These are phyloP conservation scores for Yamadazyma diddensiae DNA, from an alignment of 1,139 yeast genomes.

Conservation along the genomic window DNA sequence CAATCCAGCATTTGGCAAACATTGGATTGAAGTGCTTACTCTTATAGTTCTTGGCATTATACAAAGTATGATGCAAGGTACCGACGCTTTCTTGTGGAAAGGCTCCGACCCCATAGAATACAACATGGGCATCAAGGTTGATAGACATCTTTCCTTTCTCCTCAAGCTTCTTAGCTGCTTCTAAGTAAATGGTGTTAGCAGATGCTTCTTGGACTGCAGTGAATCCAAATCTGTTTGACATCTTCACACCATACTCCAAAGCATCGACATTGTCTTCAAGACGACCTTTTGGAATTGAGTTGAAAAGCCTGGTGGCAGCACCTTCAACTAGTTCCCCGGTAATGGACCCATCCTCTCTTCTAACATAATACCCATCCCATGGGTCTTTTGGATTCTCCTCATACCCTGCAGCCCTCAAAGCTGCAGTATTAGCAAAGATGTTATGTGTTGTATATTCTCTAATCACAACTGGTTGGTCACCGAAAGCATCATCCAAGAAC, in stretches of 20 bases:
- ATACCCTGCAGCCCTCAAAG: slow-evolving; percentile 22
- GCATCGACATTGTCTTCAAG: slow-evolving; percentile 18
- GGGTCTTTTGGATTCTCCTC: slow-evolving; percentile 21
- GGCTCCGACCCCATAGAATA: slow-evolving; percentile 21
- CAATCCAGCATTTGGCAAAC: slow-evolving; percentile 20
- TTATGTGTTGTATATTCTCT: slow-evolving; percentile 22
- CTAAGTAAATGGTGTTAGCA: slow-evolving; percentile 19
- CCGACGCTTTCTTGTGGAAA: slow-evolving; percentile 20
- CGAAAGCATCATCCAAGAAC: slow-evolving; percentile 21
- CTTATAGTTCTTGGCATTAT: slow-evolving; percentile 18
- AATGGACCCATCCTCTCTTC: slow-evolving; percentile 21
- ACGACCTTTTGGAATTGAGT: slow-evolving; percentile 17
- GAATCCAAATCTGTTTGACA: slow-evolving; percentile 21
- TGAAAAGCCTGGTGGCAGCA: slow-evolving; percentile 20
- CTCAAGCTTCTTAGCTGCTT: slow-evolving; percentile 18
- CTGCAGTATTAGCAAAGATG: slow-evolving; percentile 22
- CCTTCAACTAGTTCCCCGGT: slow-evolving; percentile 23
- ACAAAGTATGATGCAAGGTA: slow-evolving; percentile 18
- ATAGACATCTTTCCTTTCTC: slow-evolving; percentile 16
- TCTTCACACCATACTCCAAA: slow-evolving; percentile 19
- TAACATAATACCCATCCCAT: slow-evolving; percentile 21
- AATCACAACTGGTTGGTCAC: slow-evolving; percentile 22
- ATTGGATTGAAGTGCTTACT: slow-evolving; percentile 20
- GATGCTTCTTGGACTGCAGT: slow-evolving; percentile 23
- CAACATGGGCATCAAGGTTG: slow-evolving; percentile 21